A percentile compares a stretch with the other conserved stretches of the same genome.
These are phyloP conservation scores for Nakazawaea wyomingensis DNA, from an alignment of 805 yeast genomes.

Conservation along the genomic window DNA sequence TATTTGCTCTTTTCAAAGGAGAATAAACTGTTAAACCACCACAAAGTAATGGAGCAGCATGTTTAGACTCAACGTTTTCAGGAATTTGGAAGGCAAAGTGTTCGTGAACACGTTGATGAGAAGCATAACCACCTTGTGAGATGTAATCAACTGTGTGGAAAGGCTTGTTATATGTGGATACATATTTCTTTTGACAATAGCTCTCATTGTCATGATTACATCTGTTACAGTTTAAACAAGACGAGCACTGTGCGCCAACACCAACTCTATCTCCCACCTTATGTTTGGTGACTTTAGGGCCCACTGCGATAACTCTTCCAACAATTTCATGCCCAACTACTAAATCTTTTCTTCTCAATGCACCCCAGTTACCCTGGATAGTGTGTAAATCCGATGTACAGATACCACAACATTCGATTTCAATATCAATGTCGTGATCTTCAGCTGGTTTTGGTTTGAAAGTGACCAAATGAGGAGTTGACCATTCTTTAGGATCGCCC, in stretches of 20 bases:
- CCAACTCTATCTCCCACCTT: slow-evolving; percentile 48
- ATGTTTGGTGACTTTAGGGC: slow-evolving; percentile 28
- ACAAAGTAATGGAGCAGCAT: slow-evolving; percentile 51
- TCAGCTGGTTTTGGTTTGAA: slow-evolving; percentile 22
- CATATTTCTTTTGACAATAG: slow-evolving; percentile 41
- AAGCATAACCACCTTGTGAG: slow-evolving; percentile 45
- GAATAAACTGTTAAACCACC: slow-evolving; percentile 53
- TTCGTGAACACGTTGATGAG: slow-evolving; percentile 39
- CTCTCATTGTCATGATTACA: slow-evolving; percentile 33
- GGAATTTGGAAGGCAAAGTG: slow-evolving; percentile 45
- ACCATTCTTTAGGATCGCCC: slow-evolving; percentile 20
- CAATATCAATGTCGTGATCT: slow-evolving; percentile 35
- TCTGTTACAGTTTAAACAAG: slow-evolving; percentile 35
- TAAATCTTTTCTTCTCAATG: slow-evolving; percentile 15
- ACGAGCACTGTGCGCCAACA: slow-evolving; percentile 39
- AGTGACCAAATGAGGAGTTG: slow-evolving; percentile 17
- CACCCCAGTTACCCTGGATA: slow-evolving; percentile 34
- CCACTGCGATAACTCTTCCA: slow-evolving; percentile 36
- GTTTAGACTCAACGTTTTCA: slow-evolving; percentile 33
- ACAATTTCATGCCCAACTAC: slow-evolving; percentile 44
- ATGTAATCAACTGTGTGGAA: slow-evolving; percentile 42
- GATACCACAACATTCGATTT: slow-evolving; percentile 42
- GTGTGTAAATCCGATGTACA: slow-evolving; percentile 50
- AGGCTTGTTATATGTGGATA: slow-evolving; percentile 45
- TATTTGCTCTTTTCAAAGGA: slow-evolving; percentile 37